A percentile compares a stretch with the other conserved stretches of the same genome.
Evolutionary conservation across 345 rosid genomes (phyloP).

Genomic region (Eucalyptus sp.): DNA sequence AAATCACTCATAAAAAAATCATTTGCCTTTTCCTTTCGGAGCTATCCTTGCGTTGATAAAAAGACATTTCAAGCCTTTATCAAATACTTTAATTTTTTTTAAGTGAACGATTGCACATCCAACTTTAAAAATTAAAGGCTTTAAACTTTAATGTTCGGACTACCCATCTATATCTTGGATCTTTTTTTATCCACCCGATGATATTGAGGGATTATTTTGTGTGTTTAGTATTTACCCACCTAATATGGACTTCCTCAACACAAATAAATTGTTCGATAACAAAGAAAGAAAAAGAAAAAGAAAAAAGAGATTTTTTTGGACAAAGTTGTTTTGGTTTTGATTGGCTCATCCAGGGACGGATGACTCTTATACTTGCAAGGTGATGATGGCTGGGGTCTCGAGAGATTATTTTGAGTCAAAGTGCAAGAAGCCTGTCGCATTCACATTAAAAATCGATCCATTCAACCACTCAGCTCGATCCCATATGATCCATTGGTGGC

Average conservation of each 20-base stretch:
- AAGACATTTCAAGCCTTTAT: not conserved
- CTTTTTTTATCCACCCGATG: accelerated
- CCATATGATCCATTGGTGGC: not conserved
- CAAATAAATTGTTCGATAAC: not conserved
- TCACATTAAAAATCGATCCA: not conserved
- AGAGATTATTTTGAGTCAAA: not conserved
- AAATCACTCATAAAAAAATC: not conserved
- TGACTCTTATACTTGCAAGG: not conserved
- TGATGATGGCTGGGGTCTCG: not conserved
- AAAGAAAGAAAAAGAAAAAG: accelerated
- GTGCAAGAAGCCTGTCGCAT: not conserved
- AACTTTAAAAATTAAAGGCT: not conserved
- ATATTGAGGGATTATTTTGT: not conserved
- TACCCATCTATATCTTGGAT: not conserved
- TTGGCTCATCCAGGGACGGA: too few species aligned
- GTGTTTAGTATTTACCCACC: not conserved
- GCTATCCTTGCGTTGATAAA: not conserved
- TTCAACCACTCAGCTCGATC: not conserved
- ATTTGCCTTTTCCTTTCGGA: not conserved
- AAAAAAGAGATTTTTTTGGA: too few species aligned
- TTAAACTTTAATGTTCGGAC: not conserved
- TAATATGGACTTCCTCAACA: not conserved
- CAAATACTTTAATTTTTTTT: not conserved
- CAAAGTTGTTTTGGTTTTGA: not conserved
- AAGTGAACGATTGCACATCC: not conserved